Evolutionary conservation across 192 early-diverging fungal genomes (phyloP), one percentile per base, ranked within the genome.

Genomic region (Physocladia obscura): DNA sequence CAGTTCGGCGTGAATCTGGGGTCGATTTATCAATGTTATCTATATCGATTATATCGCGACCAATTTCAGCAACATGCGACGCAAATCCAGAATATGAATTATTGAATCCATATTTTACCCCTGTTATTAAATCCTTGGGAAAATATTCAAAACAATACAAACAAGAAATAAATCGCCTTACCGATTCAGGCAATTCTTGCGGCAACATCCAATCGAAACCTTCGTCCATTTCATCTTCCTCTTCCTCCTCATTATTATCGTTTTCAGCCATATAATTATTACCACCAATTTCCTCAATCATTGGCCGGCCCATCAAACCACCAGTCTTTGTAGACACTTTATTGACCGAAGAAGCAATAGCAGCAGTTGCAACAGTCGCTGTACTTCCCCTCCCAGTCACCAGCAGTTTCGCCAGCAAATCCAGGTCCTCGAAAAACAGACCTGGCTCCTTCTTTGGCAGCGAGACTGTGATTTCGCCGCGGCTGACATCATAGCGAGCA

Each of bases 141-240:
- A n/a, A 29, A 34, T 27, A 49, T n/a, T 40, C 2, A 62, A 4
- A 3, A 29, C 17, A 22, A 50, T 19, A 67, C 4, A 8, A 64
- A 47, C 35, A 71, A 24, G 38, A 76, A 39, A 4, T 3, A 55
- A 13, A 32, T 58, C 50, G 2, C 40, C 40, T 37, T 35, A 76
- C 77, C 39, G 73, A 67, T 37, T 90, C 74, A 1, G 77, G 76
- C 26, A 91, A 50, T 56, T 83, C 76, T 65, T 98, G 94, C 4
- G 89, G 88, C 19, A 93, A 71, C 50, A 93, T 90, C 96, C 96
- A 98, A 64, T 96, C 87, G 75, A 92, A 91, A n/a, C 56, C 65
- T 32, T 90, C 83, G 22, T 84, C 69, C 2, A 49, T 71, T 49
- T 67, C 72, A 75, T 81, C 77, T 35, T 81, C 76, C 38, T 67